These are phyloP conservation scores for Lachnellula cervina DNA, from an alignment of 2,329 filamentous ascomycete genomes.

Conservation along the genomic window DNA sequence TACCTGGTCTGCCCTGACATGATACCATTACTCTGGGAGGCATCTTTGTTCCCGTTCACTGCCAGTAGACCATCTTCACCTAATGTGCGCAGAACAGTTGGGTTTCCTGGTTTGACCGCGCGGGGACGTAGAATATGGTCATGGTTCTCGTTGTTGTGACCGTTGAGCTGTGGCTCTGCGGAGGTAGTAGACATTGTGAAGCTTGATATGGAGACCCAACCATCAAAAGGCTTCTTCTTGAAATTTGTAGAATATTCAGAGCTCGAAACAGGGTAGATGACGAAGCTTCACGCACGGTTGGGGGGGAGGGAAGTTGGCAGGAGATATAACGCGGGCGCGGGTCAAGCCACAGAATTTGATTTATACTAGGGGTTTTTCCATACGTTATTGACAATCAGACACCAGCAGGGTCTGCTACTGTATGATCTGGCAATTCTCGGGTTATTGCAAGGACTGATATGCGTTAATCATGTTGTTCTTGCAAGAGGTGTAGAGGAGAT, in stretches of 20 bases:
- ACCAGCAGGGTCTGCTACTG: neutral
- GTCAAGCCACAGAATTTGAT: neutral
- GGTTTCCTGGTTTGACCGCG: conserved; percentile 25
- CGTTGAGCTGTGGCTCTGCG: conserved; percentile 23
- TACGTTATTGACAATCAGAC: neutral
- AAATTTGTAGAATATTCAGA: neutral
- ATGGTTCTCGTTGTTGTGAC: conserved; percentile 21
- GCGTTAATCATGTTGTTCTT: no score
- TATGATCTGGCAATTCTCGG: neutral
- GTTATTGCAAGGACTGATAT: no score
- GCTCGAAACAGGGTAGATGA: neutral
- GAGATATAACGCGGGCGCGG: neutral
- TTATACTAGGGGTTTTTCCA: neutral
- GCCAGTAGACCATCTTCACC: conserved; percentile 22
- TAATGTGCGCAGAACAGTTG: conserved; percentile 22
- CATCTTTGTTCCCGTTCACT: conserved; percentile 9
- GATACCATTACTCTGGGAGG: conserved; percentile 14
- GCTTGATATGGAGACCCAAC: neutral
- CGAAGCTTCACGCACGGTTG: neutral
- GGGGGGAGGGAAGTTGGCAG: no score
- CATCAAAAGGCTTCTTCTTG: no score
- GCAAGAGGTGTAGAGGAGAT: no score
- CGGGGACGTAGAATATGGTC: conserved; percentile 30
- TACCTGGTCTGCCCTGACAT: conserved; percentile 29
- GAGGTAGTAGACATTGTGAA: conserved; percentile 29